Base-by-base conservation (phyloP, 1,139 yeast genomes). In the Sporopachydermia cereana region DNA sequence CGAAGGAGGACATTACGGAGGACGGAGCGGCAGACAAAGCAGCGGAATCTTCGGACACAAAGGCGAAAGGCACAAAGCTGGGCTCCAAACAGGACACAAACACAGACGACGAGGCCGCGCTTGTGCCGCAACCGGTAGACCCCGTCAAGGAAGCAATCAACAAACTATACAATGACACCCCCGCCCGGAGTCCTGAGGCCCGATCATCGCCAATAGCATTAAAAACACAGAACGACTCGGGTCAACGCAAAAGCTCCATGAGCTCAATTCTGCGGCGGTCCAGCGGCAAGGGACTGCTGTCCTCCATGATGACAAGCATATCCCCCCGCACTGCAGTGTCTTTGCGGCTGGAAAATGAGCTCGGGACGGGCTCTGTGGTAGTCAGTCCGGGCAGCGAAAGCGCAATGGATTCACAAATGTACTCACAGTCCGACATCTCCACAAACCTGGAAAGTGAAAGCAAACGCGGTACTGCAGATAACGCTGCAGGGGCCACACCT, bases 291-390 rank as follows among this genome's bases (percentile, higher is more conserved):
- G n/a, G n/a, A 12, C n/a, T 42, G 17, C 17, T 24, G 9, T 42
- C 41, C 16, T 24, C 44, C 7, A 20, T 23, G 34, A 27, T 42
- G 21, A 22, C 41, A 7, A 24, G 36, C 41, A 42, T 31, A 5
- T 24, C 16, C 16, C 22, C 34, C 18, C 24, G 17, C n/a, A 45
- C 47, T 21, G 47, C 24, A 9, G 31, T 42, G 2, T 17, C 46
- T 20, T 34, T 27, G 14, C 12, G n/a, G 30, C 30, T 27, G 12
- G 30, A 27, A 12, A 12, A 27, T 27, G 14, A 12, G 12, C n/a
- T 27, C 14, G n/a, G 14, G 12, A 27, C 30, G 30, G 30, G 30
- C 12, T 27, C 30, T 12, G n/a, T n/a, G 14, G n/a, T 27, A 27
- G 30, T 27, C n/a, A 27, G 30, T 27, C 30, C 30, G 12, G 30